These are phyloP conservation scores for Tympanopsis confertula DNA, from an alignment of 2,329 filamentous ascomycete species.

Conservation along the genomic window DNA sequence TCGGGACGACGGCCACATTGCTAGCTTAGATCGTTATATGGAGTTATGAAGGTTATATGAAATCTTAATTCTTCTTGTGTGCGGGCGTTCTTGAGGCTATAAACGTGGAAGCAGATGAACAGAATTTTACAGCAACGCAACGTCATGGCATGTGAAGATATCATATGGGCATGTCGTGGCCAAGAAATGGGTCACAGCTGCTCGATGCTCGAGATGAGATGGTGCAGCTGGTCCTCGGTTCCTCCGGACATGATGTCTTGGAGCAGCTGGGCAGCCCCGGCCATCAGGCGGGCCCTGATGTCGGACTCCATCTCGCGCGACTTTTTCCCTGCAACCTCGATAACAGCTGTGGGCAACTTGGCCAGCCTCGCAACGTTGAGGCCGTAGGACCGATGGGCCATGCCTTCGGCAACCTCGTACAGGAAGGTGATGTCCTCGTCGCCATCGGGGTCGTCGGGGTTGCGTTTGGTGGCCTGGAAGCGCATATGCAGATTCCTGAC, in stretches of 20 bases:
- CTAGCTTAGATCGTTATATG: too few species aligned
- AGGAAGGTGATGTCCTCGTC: conserved; percentile 58
- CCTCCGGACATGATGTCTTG: conserved; percentile 23
- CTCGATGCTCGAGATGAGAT: conserved; percentile 43
- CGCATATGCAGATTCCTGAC: conserved; percentile 64
- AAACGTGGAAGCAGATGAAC: too few species aligned
- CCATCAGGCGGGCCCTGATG: conserved; percentile 43
- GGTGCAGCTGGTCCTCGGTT: conserved; percentile 31
- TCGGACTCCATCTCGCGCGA: conserved; percentile 49
- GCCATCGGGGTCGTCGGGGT: conserved; percentile 17
- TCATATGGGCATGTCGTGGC: neutral
- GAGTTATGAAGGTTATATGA: too few species aligned
- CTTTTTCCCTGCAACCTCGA: conserved; percentile 48
- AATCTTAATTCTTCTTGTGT: too few species aligned
- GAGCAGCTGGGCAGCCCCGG: conserved; percentile 30
- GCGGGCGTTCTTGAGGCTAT: too few species aligned
- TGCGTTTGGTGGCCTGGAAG: conserved; percentile 33
- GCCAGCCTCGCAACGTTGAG: conserved; percentile 60
- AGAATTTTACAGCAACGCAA: conserved; percentile 4
- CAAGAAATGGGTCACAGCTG: conserved; percentile 33
- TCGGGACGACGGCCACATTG: too few species aligned
- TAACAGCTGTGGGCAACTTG: conserved; percentile 44
- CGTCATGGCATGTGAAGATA: conserved; percentile 3
- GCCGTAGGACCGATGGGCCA: conserved; percentile 61
- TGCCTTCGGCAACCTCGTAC: conserved; percentile 59